Conservation (phyloP, 2,329 filamentous ascomycete genomes). For the Reticulascus tulasneorum region DNA sequence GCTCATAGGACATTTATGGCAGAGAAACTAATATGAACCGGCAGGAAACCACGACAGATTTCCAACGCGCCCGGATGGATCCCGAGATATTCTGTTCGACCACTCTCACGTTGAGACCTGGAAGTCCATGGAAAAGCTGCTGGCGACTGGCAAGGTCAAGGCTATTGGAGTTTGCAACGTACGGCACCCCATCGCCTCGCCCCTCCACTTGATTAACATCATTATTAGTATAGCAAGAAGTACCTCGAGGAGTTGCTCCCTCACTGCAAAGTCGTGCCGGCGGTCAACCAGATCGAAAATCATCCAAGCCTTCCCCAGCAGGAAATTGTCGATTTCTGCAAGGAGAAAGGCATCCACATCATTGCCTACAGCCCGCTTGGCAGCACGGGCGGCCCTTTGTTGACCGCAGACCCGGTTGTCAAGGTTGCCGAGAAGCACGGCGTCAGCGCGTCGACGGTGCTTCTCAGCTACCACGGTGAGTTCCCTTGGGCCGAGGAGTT, state of each 20-base stretch:
- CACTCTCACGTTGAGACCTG: slow-evolving; percentile 74
- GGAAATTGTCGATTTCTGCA: slow-evolving; percentile 67
- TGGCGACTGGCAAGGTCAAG: slow-evolving; percentile 53
- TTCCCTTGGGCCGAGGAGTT: slow-evolving; percentile 7
- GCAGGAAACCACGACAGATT: slow-evolving; percentile 67
- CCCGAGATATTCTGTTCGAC: slow-evolving; percentile 64
- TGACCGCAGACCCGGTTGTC: slow-evolving; percentile 59
- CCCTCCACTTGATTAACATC: too few relatives aligned
- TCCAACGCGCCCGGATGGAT: slow-evolving; percentile 70
- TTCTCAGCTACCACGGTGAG: slow-evolving; percentile 71
- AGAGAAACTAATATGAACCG: slow-evolving; percentile 10
- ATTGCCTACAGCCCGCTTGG: slow-evolving; percentile 69
- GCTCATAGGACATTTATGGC: too few relatives aligned
- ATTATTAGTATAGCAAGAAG: slow-evolving; percentile 53
- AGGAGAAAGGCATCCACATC: slow-evolving; percentile 64
- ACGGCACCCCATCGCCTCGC: slow-evolving; percentile 11
- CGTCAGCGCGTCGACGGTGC: slow-evolving; percentile 56
- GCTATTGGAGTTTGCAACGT: slow-evolving; percentile 55
- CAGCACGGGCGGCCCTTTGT: slow-evolving; percentile 60
- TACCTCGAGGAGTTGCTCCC: slow-evolving; percentile 54
- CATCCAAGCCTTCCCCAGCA: slow-evolving; percentile 68
- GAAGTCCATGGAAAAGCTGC: slow-evolving; percentile 68
- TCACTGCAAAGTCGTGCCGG: slow-evolving; percentile 51
- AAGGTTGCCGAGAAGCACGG: slow-evolving; percentile 62
- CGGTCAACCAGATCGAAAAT: slow-evolving; percentile 72